Percentiles rank a stretch among this genome's conserved stretches.
Conservation (phyloP, 257 asterid genomes). For the Orobanche coerulescens region DNA sequence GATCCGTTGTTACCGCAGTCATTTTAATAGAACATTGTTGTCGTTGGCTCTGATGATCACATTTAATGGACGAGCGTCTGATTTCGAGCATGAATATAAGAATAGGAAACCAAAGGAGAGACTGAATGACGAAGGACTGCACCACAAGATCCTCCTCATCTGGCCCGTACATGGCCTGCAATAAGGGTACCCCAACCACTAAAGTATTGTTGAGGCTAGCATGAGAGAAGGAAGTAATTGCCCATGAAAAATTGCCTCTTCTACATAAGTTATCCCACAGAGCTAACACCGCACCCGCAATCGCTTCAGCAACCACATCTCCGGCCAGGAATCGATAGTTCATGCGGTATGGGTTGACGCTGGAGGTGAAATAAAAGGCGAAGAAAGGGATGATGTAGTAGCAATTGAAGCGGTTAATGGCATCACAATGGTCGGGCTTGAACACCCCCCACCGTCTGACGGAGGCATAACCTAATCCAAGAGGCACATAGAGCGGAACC, state of each 20-base stretch:
- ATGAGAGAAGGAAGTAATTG: slow-evolving; percentile 46
- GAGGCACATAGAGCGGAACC: slow-evolving; percentile 50
- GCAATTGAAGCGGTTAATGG: slow-evolving; percentile 59
- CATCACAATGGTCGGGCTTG: slow-evolving; percentile 62
- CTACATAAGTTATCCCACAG: slow-evolving; percentile 43
- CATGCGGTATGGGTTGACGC: slow-evolving; percentile 56
- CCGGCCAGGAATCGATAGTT: slow-evolving; percentile 50
- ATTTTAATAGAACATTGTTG: slow-evolving; percentile 13
- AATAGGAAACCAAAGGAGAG: slow-evolving; percentile 52
- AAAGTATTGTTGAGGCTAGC: slow-evolving; percentile 52
- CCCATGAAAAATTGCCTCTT: slow-evolving; percentile 45
- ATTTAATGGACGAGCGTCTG: slow-evolving; percentile 8
- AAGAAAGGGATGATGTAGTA: slow-evolving; percentile 69
- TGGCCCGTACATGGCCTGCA: slow-evolving; percentile 60
- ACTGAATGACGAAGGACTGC: slow-evolving; percentile 55
- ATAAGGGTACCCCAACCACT: slow-evolving; percentile 62
- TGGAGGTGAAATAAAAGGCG: slow-evolving; percentile 49
- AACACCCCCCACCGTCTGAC: slow-evolving; percentile 65
- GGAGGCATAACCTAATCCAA: slow-evolving; percentile 58
- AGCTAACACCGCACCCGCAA: slow-evolving; percentile 24
- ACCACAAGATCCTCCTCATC: slow-evolving; percentile 49
- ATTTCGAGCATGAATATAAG: slow-evolving; percentile 43
- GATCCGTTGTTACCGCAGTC: neutral
- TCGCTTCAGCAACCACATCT: slow-evolving; percentile 48
- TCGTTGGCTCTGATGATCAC: neutral